Evolutionary conservation across 805 yeast genomes (phyloP).

Genomic region (Maudiozyma turicensis): DNA sequence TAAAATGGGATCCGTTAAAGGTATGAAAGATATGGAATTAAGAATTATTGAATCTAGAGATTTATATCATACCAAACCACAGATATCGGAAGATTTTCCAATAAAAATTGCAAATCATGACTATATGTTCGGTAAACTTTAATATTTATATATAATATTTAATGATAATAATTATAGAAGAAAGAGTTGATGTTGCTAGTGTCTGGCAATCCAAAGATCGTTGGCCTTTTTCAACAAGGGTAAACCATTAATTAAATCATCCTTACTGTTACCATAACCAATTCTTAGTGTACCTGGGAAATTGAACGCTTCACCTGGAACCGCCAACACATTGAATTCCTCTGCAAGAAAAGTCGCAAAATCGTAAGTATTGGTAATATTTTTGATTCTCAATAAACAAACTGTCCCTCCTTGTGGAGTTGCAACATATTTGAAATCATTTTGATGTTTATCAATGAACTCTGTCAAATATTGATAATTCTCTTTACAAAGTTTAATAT

Average conservation of each 20-base stretch:
- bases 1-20: conserved; percentile 42
- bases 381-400: conserved; percentile 32
- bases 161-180: not conserved
- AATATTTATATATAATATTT: not conserved
- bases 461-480: conserved; percentile 32
- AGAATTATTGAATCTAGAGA: conserved; percentile 53
- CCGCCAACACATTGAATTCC: conserved; percentile 30
- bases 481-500: conserved; percentile 30
- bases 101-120: conserved; percentile 2
- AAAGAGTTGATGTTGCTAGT: not conserved
- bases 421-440: conserved; percentile 31
- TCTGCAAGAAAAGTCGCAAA: conserved; percentile 32
- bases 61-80: conserved; percentile 11
- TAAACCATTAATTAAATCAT: conserved; percentile 31
- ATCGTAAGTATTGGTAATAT: conserved; percentile 24
- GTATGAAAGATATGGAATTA: conserved; percentile 66
- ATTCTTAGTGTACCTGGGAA: conserved; percentile 36
- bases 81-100: not conserved
- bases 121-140: conserved; percentile 4
- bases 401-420: conserved; percentile 41
- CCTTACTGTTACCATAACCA: conserved; percentile 38
- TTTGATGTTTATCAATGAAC: conserved; percentile 27
- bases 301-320: conserved; percentile 42
- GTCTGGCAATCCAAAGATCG: conserved; percentile 4
- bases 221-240: conserved; percentile 14